Conservation (phyloP, 768 basidiomycete species). For the Psilocybe cyanescens region DNA sequence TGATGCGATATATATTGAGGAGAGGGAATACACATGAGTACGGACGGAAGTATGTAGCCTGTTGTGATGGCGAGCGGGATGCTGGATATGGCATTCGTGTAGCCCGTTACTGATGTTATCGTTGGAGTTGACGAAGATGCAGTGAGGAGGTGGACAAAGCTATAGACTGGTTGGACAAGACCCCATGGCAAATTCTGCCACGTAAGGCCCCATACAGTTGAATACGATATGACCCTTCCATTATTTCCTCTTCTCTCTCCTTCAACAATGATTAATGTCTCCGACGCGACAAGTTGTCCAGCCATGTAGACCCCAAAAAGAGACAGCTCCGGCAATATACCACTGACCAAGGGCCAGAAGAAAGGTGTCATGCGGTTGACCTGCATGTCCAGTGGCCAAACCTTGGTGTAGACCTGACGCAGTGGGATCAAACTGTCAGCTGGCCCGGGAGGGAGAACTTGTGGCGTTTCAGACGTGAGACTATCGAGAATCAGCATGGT, state of each 20-base stretch:
- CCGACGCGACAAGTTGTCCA: constrained; percentile 1
- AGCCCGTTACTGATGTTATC: background rate
- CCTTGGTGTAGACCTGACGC: background rate
- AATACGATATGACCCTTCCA: background rate
- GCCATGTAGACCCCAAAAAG: constrained; percentile 2
- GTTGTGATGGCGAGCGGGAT: background rate
- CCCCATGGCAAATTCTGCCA: constrained; percentile 4
- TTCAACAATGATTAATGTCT: background rate
- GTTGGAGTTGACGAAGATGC: background rate
- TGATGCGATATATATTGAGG: background rate
- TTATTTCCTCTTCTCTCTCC: background rate
- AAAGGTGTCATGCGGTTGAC: constrained; percentile 2
- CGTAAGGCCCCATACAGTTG: background rate
- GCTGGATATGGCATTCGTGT: background rate
- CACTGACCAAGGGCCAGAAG: constrained; percentile 2
- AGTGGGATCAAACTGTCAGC: background rate
- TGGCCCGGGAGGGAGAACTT: background rate
- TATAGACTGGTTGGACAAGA: background rate
- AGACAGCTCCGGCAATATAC: background rate
- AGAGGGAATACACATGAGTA: background rate
- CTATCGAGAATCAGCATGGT: background rate
- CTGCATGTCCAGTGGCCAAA: background rate
- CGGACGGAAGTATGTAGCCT: constrained; percentile 1
- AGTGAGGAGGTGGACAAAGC: background rate
- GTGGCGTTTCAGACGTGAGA: background rate